Conservation (phyloP, 306 rosid genomes). For the Trifolium dubium region DNA sequence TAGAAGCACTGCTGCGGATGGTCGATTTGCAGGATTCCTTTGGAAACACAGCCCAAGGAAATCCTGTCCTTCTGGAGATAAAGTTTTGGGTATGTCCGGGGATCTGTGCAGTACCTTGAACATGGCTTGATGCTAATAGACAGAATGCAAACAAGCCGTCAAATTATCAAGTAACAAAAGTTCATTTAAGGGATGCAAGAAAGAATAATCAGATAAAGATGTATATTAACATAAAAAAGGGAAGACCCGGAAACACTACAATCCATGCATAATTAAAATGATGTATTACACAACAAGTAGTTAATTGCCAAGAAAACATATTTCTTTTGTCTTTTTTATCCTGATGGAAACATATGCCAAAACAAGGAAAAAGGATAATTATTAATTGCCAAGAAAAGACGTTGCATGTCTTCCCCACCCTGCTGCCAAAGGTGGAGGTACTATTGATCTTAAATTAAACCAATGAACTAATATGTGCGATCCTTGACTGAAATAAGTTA, state of each 20-base stretch:
- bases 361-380: conserved; percentile 25
- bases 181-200: conserved; percentile 32
- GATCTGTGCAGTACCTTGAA: conserved; percentile 83
- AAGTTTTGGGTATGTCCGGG: conserved; percentile 75
- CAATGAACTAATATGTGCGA: conserved; percentile 18
- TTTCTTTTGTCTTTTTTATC: conserved; percentile 10
- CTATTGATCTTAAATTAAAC: conserved; percentile 24
- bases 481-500: conserved; percentile 25
- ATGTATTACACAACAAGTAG: conserved; percentile 7
- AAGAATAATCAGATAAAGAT: conserved; percentile 10
- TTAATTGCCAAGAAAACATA: no score
- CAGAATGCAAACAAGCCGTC: conserved; percentile 36
- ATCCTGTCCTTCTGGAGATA: conserved; percentile 81
- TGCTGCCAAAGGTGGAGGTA: neutral
- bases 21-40: conserved; percentile 88
- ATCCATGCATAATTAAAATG: conserved; percentile 3
- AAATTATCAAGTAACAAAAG: conserved; percentile 22
- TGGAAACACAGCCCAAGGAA: conserved; percentile 82
- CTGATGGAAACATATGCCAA: conserved; percentile 24
- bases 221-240: neutral
- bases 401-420: neutral
- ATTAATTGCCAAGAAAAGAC: neutral
- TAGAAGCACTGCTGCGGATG: conserved; percentile 68
- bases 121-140: conserved; percentile 90
- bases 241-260: conserved; percentile 4